Percentiles rank a stretch among this genome's conserved stretches.
phyloP scores from a whole-genome alignment of 345 rosid species.

The Lepidium africanum region DNA sequence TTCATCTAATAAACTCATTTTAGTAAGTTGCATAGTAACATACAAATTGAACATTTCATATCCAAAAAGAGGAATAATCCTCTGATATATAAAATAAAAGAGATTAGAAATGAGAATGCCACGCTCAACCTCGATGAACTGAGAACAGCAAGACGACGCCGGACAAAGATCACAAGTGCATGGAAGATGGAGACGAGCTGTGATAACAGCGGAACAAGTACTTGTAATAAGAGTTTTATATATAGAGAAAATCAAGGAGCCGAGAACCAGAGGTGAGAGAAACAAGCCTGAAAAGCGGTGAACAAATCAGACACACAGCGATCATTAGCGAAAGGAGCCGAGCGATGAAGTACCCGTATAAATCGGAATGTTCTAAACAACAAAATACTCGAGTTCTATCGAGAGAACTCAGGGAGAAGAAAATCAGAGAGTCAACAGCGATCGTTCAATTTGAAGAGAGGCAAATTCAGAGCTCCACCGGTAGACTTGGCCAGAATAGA shows the following conservation, averaged over 20 bases:
- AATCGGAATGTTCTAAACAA: neutral
- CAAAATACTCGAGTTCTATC: neutral
- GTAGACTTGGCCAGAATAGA: neutral
- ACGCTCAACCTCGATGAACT: neutral
- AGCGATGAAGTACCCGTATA: neutral
- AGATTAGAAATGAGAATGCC: neutral
- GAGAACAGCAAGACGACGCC: constrained; percentile 5
- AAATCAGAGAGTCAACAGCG: neutral
- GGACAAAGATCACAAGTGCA: neutral
- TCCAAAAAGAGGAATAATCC: constrained; percentile 15
- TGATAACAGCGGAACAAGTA: constrained; percentile 19
- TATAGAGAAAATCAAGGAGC: constrained; percentile 5
- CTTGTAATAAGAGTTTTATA: constrained; percentile 1
- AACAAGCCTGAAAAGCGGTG: constrained; percentile 20
- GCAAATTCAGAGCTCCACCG: neutral
- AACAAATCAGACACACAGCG: neutral
- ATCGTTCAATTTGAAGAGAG: constrained; percentile 5
- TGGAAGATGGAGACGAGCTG: constrained; percentile 9
- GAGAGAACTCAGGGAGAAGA: neutral
- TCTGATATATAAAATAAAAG: neutral
- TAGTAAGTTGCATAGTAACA: neutral
- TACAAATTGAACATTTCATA: neutral
- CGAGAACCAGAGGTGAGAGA: constrained; percentile 19
- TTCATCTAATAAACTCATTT: neutral
- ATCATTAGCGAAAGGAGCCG: neutral